These are phyloP conservation scores for Coniferiporia weirii DNA, from an alignment of 1,284 basidiomycete species.

Conservation along the genomic window DNA sequence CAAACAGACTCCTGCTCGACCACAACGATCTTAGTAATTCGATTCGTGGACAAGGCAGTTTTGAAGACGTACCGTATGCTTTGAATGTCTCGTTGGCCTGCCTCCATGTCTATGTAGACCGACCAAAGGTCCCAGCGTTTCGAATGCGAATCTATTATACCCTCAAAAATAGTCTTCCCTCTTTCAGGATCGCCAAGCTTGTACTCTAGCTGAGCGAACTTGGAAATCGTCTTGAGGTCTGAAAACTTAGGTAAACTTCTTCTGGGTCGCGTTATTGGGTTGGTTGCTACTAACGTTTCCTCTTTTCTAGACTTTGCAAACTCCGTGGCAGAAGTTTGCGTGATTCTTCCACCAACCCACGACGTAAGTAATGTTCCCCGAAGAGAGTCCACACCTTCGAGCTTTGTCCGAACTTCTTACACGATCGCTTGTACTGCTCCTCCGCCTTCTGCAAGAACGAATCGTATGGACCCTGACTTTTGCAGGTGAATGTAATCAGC, in stretches of 20 bases:
- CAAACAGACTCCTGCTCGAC: slow-evolving; percentile 67
- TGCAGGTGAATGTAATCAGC: background rate
- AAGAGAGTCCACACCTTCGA: slow-evolving; percentile 92
- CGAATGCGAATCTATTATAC: slow-evolving; percentile 90
- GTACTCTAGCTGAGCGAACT: slow-evolving; percentile 95
- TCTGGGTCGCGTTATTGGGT: background rate
- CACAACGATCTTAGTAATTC: slow-evolving; percentile 15
- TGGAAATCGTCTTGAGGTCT: slow-evolving; percentile 94
- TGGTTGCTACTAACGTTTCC: slow-evolving; percentile 71
- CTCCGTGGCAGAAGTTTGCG: slow-evolving; percentile 85
- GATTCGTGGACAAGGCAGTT: background rate
- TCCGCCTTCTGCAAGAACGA: slow-evolving; percentile 65
- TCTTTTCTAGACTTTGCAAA: slow-evolving; percentile 90
- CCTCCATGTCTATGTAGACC: slow-evolving; percentile 96
- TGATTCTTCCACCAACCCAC: slow-evolving; percentile 72
- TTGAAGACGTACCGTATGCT: slow-evolving; percentile 51
- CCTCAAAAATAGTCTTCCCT: slow-evolving; percentile 95
- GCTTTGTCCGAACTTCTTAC: slow-evolving; percentile 90
- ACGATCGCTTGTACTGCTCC: slow-evolving; percentile 77
- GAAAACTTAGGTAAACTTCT: background rate
- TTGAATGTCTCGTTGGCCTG: slow-evolving; percentile 70
- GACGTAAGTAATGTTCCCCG: slow-evolving; percentile 75
- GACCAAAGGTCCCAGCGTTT: slow-evolving; percentile 96
- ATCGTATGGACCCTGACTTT: background rate
- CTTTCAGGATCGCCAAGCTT: slow-evolving; percentile 91